phyloP scores from a whole-genome alignment of 2,329 filamentous ascomycete species.

The Emericellopsis atlantica region DNA sequence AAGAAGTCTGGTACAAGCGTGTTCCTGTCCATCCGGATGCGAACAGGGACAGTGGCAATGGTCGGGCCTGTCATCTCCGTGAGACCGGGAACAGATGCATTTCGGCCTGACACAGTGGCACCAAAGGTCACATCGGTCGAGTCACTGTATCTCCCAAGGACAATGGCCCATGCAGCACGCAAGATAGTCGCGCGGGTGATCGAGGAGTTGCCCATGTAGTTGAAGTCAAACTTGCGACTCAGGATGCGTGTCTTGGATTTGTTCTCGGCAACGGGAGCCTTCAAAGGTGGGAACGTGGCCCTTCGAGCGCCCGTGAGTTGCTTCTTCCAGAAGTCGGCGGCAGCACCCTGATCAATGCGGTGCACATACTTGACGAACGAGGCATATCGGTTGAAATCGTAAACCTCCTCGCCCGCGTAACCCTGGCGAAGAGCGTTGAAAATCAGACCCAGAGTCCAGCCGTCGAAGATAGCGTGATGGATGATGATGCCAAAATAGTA shows the following conservation, averaged over 20 bases:
- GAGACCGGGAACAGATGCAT: constrained; percentile 1
- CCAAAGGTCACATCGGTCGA: constrained; percentile 12
- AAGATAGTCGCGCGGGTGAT: constrained; percentile 9
- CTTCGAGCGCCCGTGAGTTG: constrained; percentile 3
- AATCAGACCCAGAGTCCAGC: constrained; percentile 60
- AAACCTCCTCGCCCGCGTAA: neutral
- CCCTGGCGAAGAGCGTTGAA: constrained; percentile 2
- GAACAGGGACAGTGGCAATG: constrained; percentile 6
- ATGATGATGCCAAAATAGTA: constrained; percentile 10
- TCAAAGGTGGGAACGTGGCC: constrained; percentile 3
- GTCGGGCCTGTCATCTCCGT: constrained; percentile 6
- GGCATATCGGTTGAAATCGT: neutral
- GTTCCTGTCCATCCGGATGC: constrained; percentile 1
- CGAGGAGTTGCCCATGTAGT: neutral
- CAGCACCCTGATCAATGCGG: neutral
- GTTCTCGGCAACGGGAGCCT: neutral
- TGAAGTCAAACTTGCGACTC: neutral
- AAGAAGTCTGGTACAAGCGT: constrained; percentile 5
- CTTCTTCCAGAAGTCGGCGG: constrained; percentile 4
- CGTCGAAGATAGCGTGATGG: constrained; percentile 15
- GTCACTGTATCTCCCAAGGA: constrained; percentile 7
- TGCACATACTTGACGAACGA: constrained; percentile 5
- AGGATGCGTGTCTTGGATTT: neutral
- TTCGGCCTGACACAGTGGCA: constrained; percentile 10
- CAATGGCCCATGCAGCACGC: constrained; percentile 15